These are phyloP conservation scores for Saussurea involucrata DNA, from an alignment of 129 eudicot species.

Conservation along the genomic window DNA sequence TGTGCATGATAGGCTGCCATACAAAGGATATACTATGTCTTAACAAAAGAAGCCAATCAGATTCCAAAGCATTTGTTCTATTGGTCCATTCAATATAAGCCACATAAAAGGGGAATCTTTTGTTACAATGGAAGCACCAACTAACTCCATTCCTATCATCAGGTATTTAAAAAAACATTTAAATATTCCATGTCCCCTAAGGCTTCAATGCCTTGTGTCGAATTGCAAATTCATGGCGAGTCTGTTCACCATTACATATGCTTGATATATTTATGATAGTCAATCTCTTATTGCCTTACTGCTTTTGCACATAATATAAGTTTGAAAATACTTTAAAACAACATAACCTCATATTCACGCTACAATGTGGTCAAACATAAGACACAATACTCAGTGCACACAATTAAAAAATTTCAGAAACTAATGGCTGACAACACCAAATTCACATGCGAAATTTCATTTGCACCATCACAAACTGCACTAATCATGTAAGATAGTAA, in stretches of 20 bases:
- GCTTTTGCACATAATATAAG: background rate
- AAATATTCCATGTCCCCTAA: background rate
- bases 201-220: background rate
- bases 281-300: background rate
- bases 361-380: background rate
- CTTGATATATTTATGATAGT: background rate
- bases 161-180: background rate
- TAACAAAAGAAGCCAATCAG: constrained; percentile 9
- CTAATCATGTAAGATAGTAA: background rate
- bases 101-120: constrained; percentile 23
- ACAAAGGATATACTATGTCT: constrained; percentile 3
- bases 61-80: constrained; percentile 18
- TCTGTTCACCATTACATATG: background rate
- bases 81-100: constrained; percentile 13
- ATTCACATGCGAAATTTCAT: background rate
- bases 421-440: background rate
- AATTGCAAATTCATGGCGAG: background rate
- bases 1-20: constrained; percentile 10
- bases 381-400: background rate
- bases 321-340: background rate
- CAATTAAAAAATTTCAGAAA: background rate
- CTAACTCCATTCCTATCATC: constrained; percentile 4
- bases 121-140: constrained; percentile 13
- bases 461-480: background rate
- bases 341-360: background rate